phyloP scores from a whole-genome alignment of 73 alveolate species.

The Effrenium voratum region DNA sequence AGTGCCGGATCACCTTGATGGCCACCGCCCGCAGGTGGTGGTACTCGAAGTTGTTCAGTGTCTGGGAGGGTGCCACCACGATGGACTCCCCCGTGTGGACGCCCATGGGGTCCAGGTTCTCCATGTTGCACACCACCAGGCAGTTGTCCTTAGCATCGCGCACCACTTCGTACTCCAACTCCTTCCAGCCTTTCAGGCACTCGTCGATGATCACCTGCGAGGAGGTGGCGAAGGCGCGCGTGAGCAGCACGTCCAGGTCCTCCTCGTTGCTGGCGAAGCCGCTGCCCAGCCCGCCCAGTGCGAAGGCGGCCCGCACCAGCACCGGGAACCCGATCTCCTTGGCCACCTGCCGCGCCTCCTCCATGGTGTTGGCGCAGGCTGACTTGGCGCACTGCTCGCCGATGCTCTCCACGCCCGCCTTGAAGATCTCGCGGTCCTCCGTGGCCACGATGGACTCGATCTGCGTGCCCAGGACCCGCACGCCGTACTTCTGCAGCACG shows the following conservation, averaged over 20 bases:
- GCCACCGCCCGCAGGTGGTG: conserved; percentile 68
- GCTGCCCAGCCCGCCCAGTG: conserved; percentile 93
- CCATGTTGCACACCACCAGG: conserved; percentile 94
- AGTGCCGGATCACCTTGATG: conserved; percentile 74
- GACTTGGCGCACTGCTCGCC: conserved; percentile 92
- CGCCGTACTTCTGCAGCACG: conserved; percentile 59
- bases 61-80: conserved; percentile 94
- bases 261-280: conserved; percentile 92
- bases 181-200: conserved; percentile 93
- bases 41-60: conserved; percentile 91
- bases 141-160: conserved; percentile 94
- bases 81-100: conserved; percentile 93
- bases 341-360: conserved; percentile 86
- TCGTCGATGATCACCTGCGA: conserved; percentile 93
- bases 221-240: conserved; percentile 62
- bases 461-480: conserved; percentile 90
- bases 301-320: conserved; percentile 93
- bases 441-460: conserved; percentile 83
- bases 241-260: conserved; percentile 63
- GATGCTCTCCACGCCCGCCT: conserved; percentile 68
- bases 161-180: conserved; percentile 94
- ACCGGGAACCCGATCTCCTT: conserved; percentile 73
- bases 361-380: conserved; percentile 83
- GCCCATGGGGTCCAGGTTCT: conserved; percentile 93
- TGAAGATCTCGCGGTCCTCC: conserved; percentile 93